Conservation (phyloP, 2,329 filamentous ascomycete genomes). For the Cercospora sp. region DNA sequence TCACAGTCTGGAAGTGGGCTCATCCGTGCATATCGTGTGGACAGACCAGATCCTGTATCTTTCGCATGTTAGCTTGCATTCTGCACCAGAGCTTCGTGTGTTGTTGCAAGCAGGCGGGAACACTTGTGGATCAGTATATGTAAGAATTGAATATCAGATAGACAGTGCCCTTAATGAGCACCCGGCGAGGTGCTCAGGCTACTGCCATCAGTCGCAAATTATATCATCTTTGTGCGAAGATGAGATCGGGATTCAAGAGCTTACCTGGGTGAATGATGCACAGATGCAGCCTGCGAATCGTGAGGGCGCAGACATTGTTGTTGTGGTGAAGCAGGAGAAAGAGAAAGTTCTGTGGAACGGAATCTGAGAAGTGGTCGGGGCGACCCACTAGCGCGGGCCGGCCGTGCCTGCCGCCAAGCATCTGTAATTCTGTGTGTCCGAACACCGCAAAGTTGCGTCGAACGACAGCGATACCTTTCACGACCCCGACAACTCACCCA, state of each 20-base stretch:
- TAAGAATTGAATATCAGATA: slow-evolving; percentile 91
- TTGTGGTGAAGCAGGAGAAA: slow-evolving; percentile 8
- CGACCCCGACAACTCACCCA: slow-evolving; percentile 18
- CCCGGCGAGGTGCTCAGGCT: slow-evolving; percentile 88
- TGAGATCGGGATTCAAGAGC: neutral
- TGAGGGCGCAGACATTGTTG: slow-evolving; percentile 17
- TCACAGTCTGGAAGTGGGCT: neutral
- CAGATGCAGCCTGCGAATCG: neutral
- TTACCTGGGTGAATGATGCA: slow-evolving; percentile 14
- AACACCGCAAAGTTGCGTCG: slow-evolving; percentile 6
- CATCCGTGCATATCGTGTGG: neutral
- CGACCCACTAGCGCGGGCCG: neutral
- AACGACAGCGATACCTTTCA: slow-evolving; percentile 17
- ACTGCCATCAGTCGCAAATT: slow-evolving; percentile 98
- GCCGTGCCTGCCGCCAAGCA: neutral
- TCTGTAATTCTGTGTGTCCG: slow-evolving; percentile 11
- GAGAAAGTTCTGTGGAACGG: slow-evolving; percentile 10
- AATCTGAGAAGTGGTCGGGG: neutral
- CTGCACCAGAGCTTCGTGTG: neutral
- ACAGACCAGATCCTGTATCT: neutral
- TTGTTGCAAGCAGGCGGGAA: neutral
- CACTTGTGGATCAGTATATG: slow-evolving; percentile 78
- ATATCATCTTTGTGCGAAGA: slow-evolving; percentile 71
- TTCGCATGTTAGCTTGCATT: neutral
- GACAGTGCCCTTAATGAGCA: slow-evolving; percentile 72